phyloP scores from a whole-genome alignment of 495 filamentous ascomycete species.

The Hyaloscypha variabilis region DNA sequence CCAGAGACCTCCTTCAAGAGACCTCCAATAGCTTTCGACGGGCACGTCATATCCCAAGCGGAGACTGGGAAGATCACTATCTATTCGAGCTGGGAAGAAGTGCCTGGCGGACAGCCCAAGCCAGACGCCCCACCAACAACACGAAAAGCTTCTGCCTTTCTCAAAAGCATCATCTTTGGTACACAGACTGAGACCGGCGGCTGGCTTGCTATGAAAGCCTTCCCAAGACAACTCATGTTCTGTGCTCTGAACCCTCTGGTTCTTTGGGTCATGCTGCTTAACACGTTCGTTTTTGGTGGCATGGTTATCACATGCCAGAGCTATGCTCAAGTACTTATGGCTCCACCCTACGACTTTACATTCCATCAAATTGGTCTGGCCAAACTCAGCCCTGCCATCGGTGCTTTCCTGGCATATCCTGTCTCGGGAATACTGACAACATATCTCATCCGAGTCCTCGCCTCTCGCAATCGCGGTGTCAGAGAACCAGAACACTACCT shows the following conservation, averaged over 20 bases:
- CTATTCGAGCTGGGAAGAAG: conserved; percentile 9
- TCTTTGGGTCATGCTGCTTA: conserved; percentile 15
- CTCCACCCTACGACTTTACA: conserved; percentile 11
- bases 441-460: background rate
- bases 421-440: conserved; percentile 9
- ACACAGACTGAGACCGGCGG: background rate
- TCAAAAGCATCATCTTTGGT: background rate
- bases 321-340: background rate
- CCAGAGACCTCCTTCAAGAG: conserved; percentile 16
- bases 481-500: conserved; percentile 18
- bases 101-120: background rate
- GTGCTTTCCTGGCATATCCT: conserved; percentile 15
- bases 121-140: background rate
- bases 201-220: background rate
- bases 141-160: background rate
- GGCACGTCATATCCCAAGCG: conserved; percentile 5
- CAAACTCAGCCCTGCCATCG: conserved; percentile 10
- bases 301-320: conserved; percentile 9
- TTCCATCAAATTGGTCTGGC: conserved; percentile 6
- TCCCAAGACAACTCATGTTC: background rate
- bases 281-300: conserved; percentile 14
- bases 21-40: conserved; percentile 14
- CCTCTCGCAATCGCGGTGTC: conserved; percentile 8
- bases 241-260: conserved; percentile 14
- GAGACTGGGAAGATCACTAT: background rate